phyloP scores from a whole-genome alignment of 306 rosid genomes.

The Cucurbita moschata region DNA sequence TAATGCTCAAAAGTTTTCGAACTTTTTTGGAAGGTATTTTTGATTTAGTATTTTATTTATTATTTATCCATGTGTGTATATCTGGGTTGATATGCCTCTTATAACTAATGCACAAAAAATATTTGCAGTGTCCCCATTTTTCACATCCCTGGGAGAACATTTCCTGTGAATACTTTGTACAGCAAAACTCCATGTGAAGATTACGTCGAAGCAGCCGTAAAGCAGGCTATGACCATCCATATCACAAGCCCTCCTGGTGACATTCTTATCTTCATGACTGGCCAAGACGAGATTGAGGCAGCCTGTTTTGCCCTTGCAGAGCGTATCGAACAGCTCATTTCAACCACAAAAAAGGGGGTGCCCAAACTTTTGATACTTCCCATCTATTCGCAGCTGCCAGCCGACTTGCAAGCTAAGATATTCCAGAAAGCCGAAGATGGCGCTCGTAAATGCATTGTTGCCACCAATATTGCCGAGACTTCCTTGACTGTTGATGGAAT shows the following conservation, averaged over 20 bases:
- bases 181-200: constrained; percentile 94
- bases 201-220: constrained; percentile 94
- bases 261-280: constrained; percentile 95
- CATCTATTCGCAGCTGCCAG: constrained; percentile 97
- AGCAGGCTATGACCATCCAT: constrained; percentile 99
- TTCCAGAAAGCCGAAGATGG: constrained; percentile 95
- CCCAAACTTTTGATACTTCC: constrained; percentile 90
- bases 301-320: constrained; percentile 92
- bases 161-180: constrained; percentile 73
- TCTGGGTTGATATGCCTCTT: background rate
- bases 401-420: constrained; percentile 94
- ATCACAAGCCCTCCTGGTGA: constrained; percentile 92
- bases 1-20: constrained; percentile 80
- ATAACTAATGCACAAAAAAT: background rate
- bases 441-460: constrained; percentile 90
- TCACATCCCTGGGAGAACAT: constrained; percentile 94
- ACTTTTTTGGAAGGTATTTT: constrained; percentile 88
- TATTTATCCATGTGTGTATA: background rate
- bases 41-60: background rate
- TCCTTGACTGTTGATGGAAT: constrained; percentile 96
- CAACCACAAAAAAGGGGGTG: constrained; percentile 58
- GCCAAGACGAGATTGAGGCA: constrained; percentile 99
- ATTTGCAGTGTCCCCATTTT: constrained; percentile 77
- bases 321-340: constrained; percentile 71
- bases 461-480: constrained; percentile 96